Conservation (phyloP, 108 stramenopile genomes). For the Nitzschia sp. region DNA sequence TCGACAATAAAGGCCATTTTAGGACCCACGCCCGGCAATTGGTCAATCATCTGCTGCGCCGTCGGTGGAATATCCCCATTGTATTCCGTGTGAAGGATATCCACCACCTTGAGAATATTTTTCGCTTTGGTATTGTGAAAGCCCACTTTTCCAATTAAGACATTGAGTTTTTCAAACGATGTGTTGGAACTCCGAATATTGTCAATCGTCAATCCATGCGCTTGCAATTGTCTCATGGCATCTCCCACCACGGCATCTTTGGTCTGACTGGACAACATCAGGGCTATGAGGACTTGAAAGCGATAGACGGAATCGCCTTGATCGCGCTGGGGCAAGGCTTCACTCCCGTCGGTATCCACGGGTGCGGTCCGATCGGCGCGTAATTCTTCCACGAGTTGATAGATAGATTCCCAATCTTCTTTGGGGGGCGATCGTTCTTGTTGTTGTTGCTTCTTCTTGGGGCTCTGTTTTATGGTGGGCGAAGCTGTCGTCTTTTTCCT, state of each 20-base stretch:
- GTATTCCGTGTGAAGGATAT: slow-evolving; percentile 64
- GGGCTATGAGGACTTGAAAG: slow-evolving; percentile 79
- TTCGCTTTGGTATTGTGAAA: slow-evolving; percentile 95
- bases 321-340: slow-evolving; percentile 55
- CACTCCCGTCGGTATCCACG: slow-evolving; percentile 78
- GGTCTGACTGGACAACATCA: slow-evolving; percentile 91
- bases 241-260: slow-evolving; percentile 88
- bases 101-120: slow-evolving; percentile 67
- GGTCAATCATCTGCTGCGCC: slow-evolving; percentile 63
- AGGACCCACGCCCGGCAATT: slow-evolving; percentile 86
- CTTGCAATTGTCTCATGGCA: slow-evolving; percentile 69
- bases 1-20: slow-evolving; percentile 92
- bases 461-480: not conserved
- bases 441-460: not conserved
- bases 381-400: slow-evolving; percentile 74
- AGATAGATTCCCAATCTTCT: slow-evolving; percentile 64
- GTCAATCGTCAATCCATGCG: slow-evolving; percentile 58
- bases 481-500: slow-evolving; percentile 11
- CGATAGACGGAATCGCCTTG: slow-evolving; percentile 45
- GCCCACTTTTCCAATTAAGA: slow-evolving; percentile 73
- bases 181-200: slow-evolving; percentile 54
- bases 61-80: slow-evolving; percentile 79
- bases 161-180: slow-evolving; percentile 52
- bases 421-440: slow-evolving; percentile 1
- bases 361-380: slow-evolving; percentile 80